Percentiles rank a stretch among this genome's conserved stretches.
phyloP scores from a whole-genome alignment of 257 asterid genomes.

The Misopates orontium region DNA sequence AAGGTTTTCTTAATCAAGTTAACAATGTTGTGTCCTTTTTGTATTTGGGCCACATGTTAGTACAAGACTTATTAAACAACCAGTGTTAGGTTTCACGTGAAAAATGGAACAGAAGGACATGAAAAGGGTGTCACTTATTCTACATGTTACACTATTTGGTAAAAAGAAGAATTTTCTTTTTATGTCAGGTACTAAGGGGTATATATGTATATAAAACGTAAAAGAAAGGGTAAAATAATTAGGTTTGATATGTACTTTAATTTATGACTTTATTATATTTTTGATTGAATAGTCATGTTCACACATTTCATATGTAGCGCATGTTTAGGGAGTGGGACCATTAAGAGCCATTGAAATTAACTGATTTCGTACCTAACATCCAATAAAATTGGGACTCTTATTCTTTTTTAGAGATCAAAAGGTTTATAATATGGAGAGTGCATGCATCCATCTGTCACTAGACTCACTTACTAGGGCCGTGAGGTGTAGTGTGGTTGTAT shows the following conservation, averaged over 20 bases:
- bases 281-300: slow-evolving; percentile 10
- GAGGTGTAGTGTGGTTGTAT: background rate
- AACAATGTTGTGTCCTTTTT: too few species aligned
- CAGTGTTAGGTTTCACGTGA: background rate
- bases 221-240: background rate
- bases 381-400: slow-evolving; percentile 24
- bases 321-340: slow-evolving; percentile 24
- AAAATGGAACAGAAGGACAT: too few species aligned
- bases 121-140: too few species aligned
- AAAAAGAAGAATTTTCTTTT: too few species aligned
- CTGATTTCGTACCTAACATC: slow-evolving; percentile 34
- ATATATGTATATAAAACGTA: background rate
- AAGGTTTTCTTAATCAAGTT: too few species aligned
- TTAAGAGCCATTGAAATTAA: slow-evolving; percentile 17
- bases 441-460: too few species aligned
- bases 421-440: too few species aligned
- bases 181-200: background rate
- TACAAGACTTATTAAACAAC: background rate
- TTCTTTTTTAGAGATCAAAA: background rate
- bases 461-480: too few species aligned
- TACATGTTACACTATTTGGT: background rate
- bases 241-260: background rate
- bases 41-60: too few species aligned
- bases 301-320: slow-evolving; percentile 30
- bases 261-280: background rate